Evolutionary conservation across 176 grass and related monocot species (phyloP).

Genomic region (Poa pratensis): DNA sequence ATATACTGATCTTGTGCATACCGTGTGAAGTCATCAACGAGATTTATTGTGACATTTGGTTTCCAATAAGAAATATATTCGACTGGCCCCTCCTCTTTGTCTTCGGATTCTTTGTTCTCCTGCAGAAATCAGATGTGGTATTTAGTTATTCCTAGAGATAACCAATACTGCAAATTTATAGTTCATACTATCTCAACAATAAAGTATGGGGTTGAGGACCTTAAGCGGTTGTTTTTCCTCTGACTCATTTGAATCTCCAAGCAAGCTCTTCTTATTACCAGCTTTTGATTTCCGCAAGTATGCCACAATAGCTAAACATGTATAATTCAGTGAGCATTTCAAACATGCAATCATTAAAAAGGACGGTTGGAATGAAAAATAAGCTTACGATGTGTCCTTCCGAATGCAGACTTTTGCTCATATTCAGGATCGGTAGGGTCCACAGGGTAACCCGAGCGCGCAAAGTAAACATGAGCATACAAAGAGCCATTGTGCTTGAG

Average conservation of each 20-base stretch:
- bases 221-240: conserved; percentile 51
- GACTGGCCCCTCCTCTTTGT: conserved; percentile 66
- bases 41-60: conserved; percentile 95
- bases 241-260: conserved; percentile 64
- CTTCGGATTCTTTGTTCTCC: conserved; percentile 63
- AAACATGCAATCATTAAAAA: conserved; percentile 23
- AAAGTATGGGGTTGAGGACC: conserved; percentile 46
- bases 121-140: conserved; percentile 39
- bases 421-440: conserved; percentile 96
- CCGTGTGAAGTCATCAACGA: conserved; percentile 91
- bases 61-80: conserved; percentile 99
- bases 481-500: conserved; percentile 92
- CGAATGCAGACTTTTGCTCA: conserved; percentile 80
- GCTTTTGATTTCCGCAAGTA: conserved; percentile 94
- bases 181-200: conserved; percentile 10
- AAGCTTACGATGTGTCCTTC: conserved; percentile 80
- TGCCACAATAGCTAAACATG: conserved; percentile 72
- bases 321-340: conserved; percentile 8
- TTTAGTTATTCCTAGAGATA: conserved; percentile 42
- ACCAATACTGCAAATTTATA: conserved; percentile 5
- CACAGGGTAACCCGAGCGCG: conserved; percentile 88
- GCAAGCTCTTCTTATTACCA: conserved; percentile 93
- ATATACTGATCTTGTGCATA: conserved; percentile 49
- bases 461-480: conserved; percentile 99
- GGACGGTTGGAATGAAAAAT: background rate